phyloP scores from a whole-genome alignment of 2,329 filamentous ascomycete species.

The Aspergillus spinulosporus region DNA sequence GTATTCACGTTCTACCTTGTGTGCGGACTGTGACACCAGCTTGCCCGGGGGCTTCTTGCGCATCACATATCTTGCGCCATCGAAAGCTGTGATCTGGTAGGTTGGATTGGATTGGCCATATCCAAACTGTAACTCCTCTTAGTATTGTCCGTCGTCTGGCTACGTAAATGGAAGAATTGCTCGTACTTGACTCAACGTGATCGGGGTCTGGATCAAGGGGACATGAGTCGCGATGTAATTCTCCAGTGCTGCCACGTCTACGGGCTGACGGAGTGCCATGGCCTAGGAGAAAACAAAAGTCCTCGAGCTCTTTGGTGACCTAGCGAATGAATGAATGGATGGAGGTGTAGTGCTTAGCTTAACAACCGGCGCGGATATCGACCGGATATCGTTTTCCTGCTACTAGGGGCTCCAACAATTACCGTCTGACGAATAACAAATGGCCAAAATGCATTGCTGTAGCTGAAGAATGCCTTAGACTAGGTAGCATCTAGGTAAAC shows the following conservation, averaged over 20 bases:
- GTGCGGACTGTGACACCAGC: conserved; percentile 87
- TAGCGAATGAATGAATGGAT: too few species aligned
- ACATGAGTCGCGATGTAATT: conserved; percentile 74
- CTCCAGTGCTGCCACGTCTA: conserved; percentile 77
- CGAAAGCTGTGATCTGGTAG: conserved; percentile 79
- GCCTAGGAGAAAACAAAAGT: background rate
- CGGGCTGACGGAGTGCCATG: conserved; percentile 68
- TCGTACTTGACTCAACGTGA: conserved; percentile 82
- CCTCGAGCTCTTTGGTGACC: too few species aligned
- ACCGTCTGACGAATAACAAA: too few species aligned
- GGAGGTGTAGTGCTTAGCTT: too few species aligned
- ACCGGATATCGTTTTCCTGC: background rate
- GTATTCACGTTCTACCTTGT: conserved; percentile 95
- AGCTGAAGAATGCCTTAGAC: too few species aligned
- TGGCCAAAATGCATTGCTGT: too few species aligned
- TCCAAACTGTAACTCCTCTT: conserved; percentile 66
- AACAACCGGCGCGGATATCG: background rate
- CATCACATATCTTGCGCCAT: conserved; percentile 75
- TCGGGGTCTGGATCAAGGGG: conserved; percentile 75
- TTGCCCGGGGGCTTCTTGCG: conserved; percentile 96
- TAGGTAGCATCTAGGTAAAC: background rate
- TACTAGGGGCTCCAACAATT: background rate
- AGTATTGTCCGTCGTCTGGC: background rate
- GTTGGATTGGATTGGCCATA: conserved; percentile 98
- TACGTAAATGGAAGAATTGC: background rate